Evolutionary conservation across 306 rosid genomes (phyloP), one percentile per base, ranked within the genome.

Genomic region (Prosopis cineraria): DNA sequence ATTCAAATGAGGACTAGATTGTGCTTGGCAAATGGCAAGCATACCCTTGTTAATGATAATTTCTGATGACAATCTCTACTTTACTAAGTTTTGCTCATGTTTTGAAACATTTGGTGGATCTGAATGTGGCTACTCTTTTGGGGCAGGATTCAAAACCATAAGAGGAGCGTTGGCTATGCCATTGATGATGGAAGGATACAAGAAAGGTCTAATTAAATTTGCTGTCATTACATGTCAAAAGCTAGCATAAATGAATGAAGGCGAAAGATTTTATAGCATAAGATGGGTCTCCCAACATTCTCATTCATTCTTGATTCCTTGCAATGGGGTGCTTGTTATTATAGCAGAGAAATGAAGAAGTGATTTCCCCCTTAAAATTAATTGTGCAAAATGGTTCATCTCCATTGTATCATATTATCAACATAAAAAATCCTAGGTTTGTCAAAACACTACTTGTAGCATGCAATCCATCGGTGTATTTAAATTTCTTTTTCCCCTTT

Each of bases 141-240:
- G 70, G 48, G 1, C 85, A 94, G 96, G 98, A 68, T 12, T 59
- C 78, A 94, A 94, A 76, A 91, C 97, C 39, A 88, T 92, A 63
- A 90, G 45, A 76, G 97, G 98, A 84, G 98, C 98, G 6, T 65
- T 92, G 69, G 98, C 93, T n/a, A 89, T 95, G 97, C 97, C 98
- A 14, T 78, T 82, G 87, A 95, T 95, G 98, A 95, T 88, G 7
- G 81, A 90, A 82, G 98, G 98, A 78, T 94, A 33, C 92, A 84
- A 86, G 81, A 95, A 91, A 78, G 93, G 70, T 78, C 72, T 95
- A 0, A 95, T 95, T 24, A 95, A 92, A 74, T 95, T 86, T 85
- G 82, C 95, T 53, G 85, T 94, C 24, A 87, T 94, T 70, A 89
- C 97, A 0, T 92, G 97, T 78, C 84, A 86, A 75, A 94, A 92